Percentiles rank a stretch among this genome's conserved stretches.
phyloP scores from a whole-genome alignment of 108 stramenopile species.

The Mayamaea pseudoterrestris region DNA sequence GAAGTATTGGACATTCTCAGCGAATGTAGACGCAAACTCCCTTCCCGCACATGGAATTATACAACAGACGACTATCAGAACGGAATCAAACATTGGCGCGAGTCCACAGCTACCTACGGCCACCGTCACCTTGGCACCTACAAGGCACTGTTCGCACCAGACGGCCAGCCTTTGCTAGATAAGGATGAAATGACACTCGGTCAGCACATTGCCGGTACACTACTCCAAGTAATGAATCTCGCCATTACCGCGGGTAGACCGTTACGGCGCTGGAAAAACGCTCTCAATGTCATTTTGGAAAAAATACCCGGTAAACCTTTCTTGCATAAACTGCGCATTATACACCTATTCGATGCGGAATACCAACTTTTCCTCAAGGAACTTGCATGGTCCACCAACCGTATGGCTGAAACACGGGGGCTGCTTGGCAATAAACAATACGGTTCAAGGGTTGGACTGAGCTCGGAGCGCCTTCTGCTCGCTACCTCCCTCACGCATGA shows the following conservation, averaged over 20 bases:
- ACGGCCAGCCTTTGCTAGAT: too few species aligned
- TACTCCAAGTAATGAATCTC: background rate
- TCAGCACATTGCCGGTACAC: too few species aligned
- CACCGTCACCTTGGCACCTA: background rate
- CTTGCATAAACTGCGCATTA: background rate
- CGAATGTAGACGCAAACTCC: too few species aligned
- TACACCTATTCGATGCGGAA: constrained; percentile 3
- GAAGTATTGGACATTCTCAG: too few species aligned
- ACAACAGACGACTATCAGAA: too few species aligned
- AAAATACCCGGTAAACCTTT: constrained; percentile 2
- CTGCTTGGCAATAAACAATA: background rate
- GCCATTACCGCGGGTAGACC: background rate
- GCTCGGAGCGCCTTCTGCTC: too few species aligned
- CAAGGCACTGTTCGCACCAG: too few species aligned
- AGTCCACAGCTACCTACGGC: too few species aligned
- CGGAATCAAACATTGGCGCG: too few species aligned
- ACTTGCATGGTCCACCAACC: background rate
- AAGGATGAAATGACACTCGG: too few species aligned
- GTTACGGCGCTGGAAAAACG: background rate
- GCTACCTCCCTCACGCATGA: too few species aligned
- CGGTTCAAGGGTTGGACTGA: background rate
- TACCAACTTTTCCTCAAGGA: background rate
- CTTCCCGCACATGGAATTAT: too few species aligned
- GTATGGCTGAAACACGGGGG: background rate
- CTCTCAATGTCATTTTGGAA: constrained; percentile 2